Evolutionary conservation across 208 protist genomes (phyloP), one percentile per base, ranked within the genome.

Genomic region (Acanthamoeba lenticulata): DNA sequence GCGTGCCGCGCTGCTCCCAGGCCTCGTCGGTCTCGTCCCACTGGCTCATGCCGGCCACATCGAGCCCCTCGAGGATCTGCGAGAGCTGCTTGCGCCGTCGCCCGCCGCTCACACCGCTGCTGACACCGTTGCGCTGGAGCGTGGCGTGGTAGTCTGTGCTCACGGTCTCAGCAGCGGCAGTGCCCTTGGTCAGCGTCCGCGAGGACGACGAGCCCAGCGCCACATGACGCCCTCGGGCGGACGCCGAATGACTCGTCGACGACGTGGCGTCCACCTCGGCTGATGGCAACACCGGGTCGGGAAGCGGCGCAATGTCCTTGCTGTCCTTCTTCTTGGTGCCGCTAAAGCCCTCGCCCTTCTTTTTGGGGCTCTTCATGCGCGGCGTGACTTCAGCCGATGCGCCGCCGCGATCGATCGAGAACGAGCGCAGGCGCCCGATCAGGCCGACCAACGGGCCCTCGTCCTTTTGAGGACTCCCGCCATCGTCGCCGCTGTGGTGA

Each of bases 21-120:
- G 65, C n/a, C 65, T 5, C 65, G 36, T 74, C 65, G 29, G 34
- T 42, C 13, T 74, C 65, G 2, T 74, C 65, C 65, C 65, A 74
- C 65, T 74, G n/a, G 36, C 65, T 74, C 65, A 74, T 74, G 29
- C 65, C 65, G 36, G 65, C 65, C 13, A 74, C 65, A 27, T 74
- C 65, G 65, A 74, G 65, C 17, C 65, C 65, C 36, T 74, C 65
- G 65, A 74, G 5, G n/a, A 74, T 74, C 36, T 74, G 65, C n/a
- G 65, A 74, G 29, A 74, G 65, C 65, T 74, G 65, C 65, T 74
- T 74, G 34, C 65, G n/a, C 4, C 65, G 24, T 21, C 65, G 5
- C 11, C 65, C n/a, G n/a, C n/a, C n/a, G n/a, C n/a, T n/a, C n/a
- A n/a, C n/a, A n/a, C n/a, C n/a, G n/a, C n/a, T n/a, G n/a, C n/a